Base-by-base conservation (phyloP, 179 eudicot species). In the Patellifolia procumbens region DNA sequence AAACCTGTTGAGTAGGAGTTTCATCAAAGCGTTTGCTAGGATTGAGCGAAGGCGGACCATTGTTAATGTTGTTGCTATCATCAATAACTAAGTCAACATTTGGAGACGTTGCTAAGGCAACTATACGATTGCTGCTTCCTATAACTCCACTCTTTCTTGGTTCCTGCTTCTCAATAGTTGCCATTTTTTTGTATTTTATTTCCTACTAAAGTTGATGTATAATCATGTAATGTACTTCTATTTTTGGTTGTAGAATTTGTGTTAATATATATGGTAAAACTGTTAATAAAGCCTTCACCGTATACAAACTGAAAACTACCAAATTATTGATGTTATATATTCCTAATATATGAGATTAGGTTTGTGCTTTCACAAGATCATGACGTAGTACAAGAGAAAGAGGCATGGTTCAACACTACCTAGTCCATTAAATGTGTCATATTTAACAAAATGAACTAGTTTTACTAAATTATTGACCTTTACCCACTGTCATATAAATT, bases 51-150 rank as follows among this genome's bases (percentile, higher is more conserved):
- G 60, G 75, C 22, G 78, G 46, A 28, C 26, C 46, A 77, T 59
- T 45, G 39, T 68, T 37, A 9, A 24, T 19, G 9, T 67, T 68
- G 65, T 76, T 37, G 4, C 15, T 19, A 16, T 15, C 48, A 51
- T 71, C 72, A n/a, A 46, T 16, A 26, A 59, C 46, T 2, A 16
- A 7, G 6, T 52, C 61, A 45, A 24, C 39, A 29, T 68, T 53
- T 42, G 80, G 66, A 8, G 87, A 77, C 19, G 56, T 76, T 7
- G 34, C 56, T 0, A 68, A 7, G 24, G 58, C 35, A 6, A 49
- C 76, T 13, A 86, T 70, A 1, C 86, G 82, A 65, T 84, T 84
- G 78, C 81, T 86, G 22, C 85, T 67, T 37, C 78, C 85, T 39
- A 62, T 53, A 16, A 48, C 77, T 29, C 73, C 73, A 49, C 59